Base-by-base conservation (phyloP, 2,329 filamentous ascomycete species). In the Annulohypoxylon truncatum region DNA sequence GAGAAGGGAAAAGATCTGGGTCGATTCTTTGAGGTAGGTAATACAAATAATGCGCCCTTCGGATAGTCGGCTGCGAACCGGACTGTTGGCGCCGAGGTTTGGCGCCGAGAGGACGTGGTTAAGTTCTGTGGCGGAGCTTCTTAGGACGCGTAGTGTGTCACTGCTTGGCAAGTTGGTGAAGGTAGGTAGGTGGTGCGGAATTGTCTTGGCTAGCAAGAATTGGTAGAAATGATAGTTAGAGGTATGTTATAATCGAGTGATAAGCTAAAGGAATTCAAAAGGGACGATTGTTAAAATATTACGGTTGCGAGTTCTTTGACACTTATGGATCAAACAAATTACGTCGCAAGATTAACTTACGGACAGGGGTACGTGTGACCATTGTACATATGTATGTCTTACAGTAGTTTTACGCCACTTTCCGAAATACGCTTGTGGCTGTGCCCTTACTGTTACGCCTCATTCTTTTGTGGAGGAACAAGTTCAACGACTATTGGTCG, bases 11-110 rank as follows among this genome's bases (percentile, higher is more conserved):
- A 47, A 26, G 44, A 52, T 29, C 28, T 15, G 24, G 33, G 38
- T 15, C 46, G 12, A 42, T 13, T 20, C 42, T 55, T 44, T 28
- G 22, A 10, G 46, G 57, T 66, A 24, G 46, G 57, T 66, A 24
- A 50, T 66, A 66, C 64, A 67, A 56, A 64, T 64, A 67, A 35
- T n/a, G 40, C 22, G 46, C 46, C 29, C 13, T 46, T 57, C 64
- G 64, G 64, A 67, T 61, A 50, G 15, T 53, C 64, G 64, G 64
- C 38, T 50, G 31, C 31, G 20, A n/a, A n/a, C 50, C 9, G 42
- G 26, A 64, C 46, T 47, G 50, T 56, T 60, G 64, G 64, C 58
- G 59, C 64, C 64, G 53, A 66, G 64, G 33, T 53, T 61, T 61
- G 57, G 40, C 38, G 33, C 5, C 20, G 20, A 53, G 64, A 52